Evolutionary conservation across 768 basidiomycete genomes (phyloP).

Genomic region (Phanerochaete carnosa): DNA sequence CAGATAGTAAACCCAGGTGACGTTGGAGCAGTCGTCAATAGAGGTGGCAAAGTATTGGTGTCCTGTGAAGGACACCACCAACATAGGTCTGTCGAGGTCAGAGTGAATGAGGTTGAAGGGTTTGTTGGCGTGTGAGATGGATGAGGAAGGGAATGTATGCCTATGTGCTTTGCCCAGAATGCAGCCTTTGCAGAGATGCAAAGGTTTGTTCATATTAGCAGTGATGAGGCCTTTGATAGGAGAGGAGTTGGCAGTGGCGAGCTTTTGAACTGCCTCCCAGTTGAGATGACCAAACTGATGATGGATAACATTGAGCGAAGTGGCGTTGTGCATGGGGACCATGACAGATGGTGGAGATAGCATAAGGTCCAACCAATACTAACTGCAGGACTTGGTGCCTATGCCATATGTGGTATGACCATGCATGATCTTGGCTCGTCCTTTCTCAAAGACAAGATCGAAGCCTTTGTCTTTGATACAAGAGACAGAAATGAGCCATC

Average conservation of each 20-base stretch:
- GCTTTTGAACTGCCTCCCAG: not conserved
- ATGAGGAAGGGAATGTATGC: not conserved
- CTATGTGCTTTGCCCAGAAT: not conserved
- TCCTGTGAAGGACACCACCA: conserved; percentile 20
- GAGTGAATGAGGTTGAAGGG: not conserved
- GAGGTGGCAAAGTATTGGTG: conserved; percentile 32
- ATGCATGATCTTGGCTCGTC: not conserved
- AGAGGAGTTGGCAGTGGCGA: not conserved
- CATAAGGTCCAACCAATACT: not conserved
- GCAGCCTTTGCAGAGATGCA: not conserved
- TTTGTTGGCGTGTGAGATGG: not conserved
- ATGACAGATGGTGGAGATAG: not conserved
- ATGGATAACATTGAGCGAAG: not conserved
- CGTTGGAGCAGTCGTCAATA: conserved; percentile 32
- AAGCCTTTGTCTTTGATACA: not conserved
- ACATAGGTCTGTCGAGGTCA: not conserved
- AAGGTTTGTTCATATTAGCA: not conserved
- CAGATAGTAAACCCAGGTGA: conserved; percentile 25
- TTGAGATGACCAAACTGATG: conserved; percentile 5
- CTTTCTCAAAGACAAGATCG: not conserved
- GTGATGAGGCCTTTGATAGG: not conserved
- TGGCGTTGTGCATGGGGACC: not conserved
- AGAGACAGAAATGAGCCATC: not conserved
- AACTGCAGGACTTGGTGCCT: not conserved
- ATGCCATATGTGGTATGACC: not conserved